Percentiles rank a stretch among this genome's conserved stretches.
phyloP scores from a whole-genome alignment of 805 yeast genomes.

The Metschnikowia anglica region DNA sequence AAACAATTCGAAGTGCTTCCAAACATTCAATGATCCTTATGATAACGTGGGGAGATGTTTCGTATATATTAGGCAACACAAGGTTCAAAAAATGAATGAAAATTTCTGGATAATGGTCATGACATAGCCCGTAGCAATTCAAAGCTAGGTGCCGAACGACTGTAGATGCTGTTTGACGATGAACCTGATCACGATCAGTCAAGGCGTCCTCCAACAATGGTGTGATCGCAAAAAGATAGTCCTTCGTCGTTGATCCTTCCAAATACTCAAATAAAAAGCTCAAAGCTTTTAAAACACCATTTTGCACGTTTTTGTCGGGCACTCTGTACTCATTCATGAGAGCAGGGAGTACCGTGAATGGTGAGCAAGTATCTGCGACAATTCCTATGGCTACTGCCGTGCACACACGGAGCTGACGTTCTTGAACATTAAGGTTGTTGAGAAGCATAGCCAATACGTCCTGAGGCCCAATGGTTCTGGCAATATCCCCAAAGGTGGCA shows the following conservation, averaged over 20 bases:
- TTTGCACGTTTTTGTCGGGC: slow-evolving; percentile 90
- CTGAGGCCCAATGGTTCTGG: slow-evolving; percentile 92
- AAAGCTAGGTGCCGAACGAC: slow-evolving; percentile 80
- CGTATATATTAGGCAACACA: slow-evolving; percentile 84
- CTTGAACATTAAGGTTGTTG: slow-evolving; percentile 86
- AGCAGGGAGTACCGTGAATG: slow-evolving; percentile 92
- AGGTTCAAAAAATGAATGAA: slow-evolving; percentile 81
- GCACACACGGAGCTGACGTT: slow-evolving; percentile 93
- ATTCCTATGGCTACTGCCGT: slow-evolving; percentile 98
- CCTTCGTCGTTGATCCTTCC: slow-evolving; percentile 69
- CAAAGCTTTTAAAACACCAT: slow-evolving; percentile 89
- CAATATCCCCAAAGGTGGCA: slow-evolving; percentile 85
- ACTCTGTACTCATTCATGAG: slow-evolving; percentile 92
- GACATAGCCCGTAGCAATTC: slow-evolving; percentile 70
- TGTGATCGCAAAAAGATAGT: slow-evolving; percentile 75
- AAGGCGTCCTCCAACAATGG: slow-evolving; percentile 87
- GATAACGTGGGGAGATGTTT: slow-evolving; percentile 94
- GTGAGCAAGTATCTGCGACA: slow-evolving; percentile 89
- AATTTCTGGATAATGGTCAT: slow-evolving; percentile 60
- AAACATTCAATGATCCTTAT: slow-evolving; percentile 76
- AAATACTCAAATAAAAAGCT: slow-evolving; percentile 91
- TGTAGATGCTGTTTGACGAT: slow-evolving; percentile 92
- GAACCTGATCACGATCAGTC: slow-evolving; percentile 86
- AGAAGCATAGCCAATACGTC: slow-evolving; percentile 84
- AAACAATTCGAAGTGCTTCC: slow-evolving; percentile 63